Evolutionary conservation across 2,329 filamentous ascomycete species (phyloP), one percentile per base, ranked within the genome.

Genomic region (Neofusicoccum laricinum): DNA sequence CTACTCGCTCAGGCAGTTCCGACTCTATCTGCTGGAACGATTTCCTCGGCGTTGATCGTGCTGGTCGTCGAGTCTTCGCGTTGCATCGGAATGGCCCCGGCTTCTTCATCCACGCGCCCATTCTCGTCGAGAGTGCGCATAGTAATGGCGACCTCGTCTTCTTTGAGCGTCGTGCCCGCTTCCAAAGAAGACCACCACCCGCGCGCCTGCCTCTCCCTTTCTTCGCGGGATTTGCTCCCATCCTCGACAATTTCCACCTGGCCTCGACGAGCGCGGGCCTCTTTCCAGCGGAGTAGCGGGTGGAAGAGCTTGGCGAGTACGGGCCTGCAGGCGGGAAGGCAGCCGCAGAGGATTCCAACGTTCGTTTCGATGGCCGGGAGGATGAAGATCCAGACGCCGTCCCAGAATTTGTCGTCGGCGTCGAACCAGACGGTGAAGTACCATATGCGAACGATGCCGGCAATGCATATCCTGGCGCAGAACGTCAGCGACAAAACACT

Each of bases 261-360:
- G 14, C 21, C 48, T 11, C 48, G 48, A 4, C 21, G 21, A 7
- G 12, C 21, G 15, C 48, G 48, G 14, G 21, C 25, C 19, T 32
- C 25, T 11, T 32, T 50, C 55, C 55, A 59, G 11, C 55, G 55
- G 17, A 59, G 21, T 12, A 50, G 34, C 2, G n/a, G 55, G 2
- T n/a, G 15, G 14, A 43, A 36, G 10, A 46, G 34, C 19, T 43
- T 43, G 19, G 68, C 21, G 64, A 76, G 62, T 12, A 75, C 65
- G 2, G 73, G 73, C 59, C 73, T 75, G 66, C 70, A 72, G 21
- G 69, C 69, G 2, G 72, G 72, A 1, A 76, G 68, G 32, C 71
- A 76, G 32, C 73, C 73, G 38, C 72, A 75, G 3, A 69, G 67
- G 8, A 76, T 73, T 19, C 70, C 73, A 4, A 73, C 30, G 40